Evolutionary conservation across 2,329 filamentous ascomycete genomes (phyloP), one percentile per base, ranked within the genome.

Genomic region (Dothistroma pini): DNA sequence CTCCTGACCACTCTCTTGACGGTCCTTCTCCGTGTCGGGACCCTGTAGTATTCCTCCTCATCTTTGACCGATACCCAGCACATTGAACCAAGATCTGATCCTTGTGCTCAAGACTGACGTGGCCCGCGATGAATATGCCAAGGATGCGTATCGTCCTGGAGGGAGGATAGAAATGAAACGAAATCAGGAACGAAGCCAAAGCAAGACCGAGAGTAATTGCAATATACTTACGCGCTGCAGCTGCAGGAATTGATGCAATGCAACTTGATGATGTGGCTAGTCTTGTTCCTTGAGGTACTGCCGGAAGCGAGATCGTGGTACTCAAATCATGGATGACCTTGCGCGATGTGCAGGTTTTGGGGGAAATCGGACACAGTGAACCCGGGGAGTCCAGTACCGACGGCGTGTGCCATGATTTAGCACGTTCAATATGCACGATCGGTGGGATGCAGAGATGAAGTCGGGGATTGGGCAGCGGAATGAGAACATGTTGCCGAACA

Each of bases 61-160:
- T 44, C 41, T 61, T 75, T 75, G 58, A 80, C 76, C 63, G 75
- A 76, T 70, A 80, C 69, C 38, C 80, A 76, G 70, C 79, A 81
- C 79, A 81, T 80, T 5, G 57, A n/a, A 19, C 16, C 32, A 21
- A 56, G 35, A 47, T 53, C 29, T 34, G 50, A 10, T 32, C 29
- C n/a, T 35, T 32, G 31, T 53, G 31, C 44, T 34, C 19, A 35
- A 25, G 16, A 34, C 12, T 53, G 51, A 32, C 25, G 31, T 53
- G 51, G 51, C 51, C 31, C 4, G 31, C n/a, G 34, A 10, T 34
- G 48, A 14, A 19, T 44, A n/a, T 19, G 41, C 41, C n/a, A 14
- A 44, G 41, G 8, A 44, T 19, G 14, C n/a, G 41, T 44, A 44
- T 51, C 48, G 29, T 19, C 25, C 19, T 51, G 14, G 48, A 22